Conservation (phyloP, 768 basidiomycete species). For the Suillus decipiens region DNA sequence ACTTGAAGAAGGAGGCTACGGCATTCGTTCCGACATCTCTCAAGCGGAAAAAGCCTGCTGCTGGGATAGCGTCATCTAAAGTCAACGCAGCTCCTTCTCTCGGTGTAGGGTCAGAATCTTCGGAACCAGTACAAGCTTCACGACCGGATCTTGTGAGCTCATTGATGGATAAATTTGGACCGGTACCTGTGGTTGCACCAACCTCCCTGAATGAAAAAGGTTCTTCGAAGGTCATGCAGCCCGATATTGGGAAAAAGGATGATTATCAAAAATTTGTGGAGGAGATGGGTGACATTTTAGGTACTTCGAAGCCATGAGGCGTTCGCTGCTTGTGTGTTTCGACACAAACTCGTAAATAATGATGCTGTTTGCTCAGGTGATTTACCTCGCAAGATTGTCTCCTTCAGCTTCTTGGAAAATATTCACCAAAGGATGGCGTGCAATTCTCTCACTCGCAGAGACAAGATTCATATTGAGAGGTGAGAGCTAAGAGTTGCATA, state of each 20-base stretch:
- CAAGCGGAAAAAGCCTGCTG: constrained; percentile 65
- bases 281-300: constrained; percentile 71
- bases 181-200: constrained; percentile 29
- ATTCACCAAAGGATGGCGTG: background rate
- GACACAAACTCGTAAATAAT: background rate
- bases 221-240: constrained; percentile 22
- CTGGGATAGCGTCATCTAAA: constrained; percentile 38
- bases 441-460: background rate
- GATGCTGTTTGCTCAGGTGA: background rate
- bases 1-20: constrained; percentile 93
- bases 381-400: background rate
- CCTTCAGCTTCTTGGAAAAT: background rate
- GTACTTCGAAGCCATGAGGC: constrained; percentile 23
- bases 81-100: constrained; percentile 69
- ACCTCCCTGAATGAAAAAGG: constrained; percentile 18
- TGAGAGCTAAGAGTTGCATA: background rate
- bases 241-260: constrained; percentile 48
- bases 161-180: constrained; percentile 61
- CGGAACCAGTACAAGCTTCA: constrained; percentile 34
- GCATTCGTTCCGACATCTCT: constrained; percentile 85
- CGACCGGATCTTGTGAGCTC: constrained; percentile 69
- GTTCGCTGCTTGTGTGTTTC: background rate
- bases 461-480: background rate
- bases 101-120: constrained; percentile 30
- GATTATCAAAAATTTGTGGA: constrained; percentile 80